Evolutionary conservation across 164 flowering plant species (phyloP), one percentile per base, ranked within the genome.

Genomic region (Cinnamomum chago): DNA sequence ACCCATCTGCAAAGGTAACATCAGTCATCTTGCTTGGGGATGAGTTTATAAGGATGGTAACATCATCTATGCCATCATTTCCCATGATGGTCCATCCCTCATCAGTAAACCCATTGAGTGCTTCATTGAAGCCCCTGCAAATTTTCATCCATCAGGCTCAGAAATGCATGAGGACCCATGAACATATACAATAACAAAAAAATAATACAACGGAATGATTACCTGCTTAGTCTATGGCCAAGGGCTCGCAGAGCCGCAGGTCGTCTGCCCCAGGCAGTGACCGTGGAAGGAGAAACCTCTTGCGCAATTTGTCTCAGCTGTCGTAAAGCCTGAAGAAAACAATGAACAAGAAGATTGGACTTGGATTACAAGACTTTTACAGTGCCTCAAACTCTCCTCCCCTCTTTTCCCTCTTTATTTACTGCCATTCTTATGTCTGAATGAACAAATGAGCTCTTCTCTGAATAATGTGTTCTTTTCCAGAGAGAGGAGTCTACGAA

Each of bases 51-150:
- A 89, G 89, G 71, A 96, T 83, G 20, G 97, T 90, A 24, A 96
- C 92, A 78, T 94, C 99, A 81, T 96, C 98, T 80, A 90, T 80
- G 67, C 97, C 97, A 82, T 96, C 97, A 79, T 79, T 90, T 70
- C 87, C 92, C 83, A 92, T 88, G 70, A 90, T 52, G 17, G 97
- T 84, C 99, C 99, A 96, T 6, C 99, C 99, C 77, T 95, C 99
- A 78, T 95, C 98, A 33, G 89, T 79, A 78, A 93, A 93, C 25
- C 98, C 97, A 83, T 91, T 93, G n/a, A 95, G 81, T 65, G 99
- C 97, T 82, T 93, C 98, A 77, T 95, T 93, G 68, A 95, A 95
- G 66, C 98, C 97, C 84, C 98, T 94, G 81, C 58, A 75, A 35
- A 68, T 33, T 15, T 35, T n/a, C 28, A 28, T n/a, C 69, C 47